Evolutionary conservation across 2,329 filamentous ascomycete genomes (phyloP), one percentile per base, ranked within the genome.

Genomic region (Phaeosphaeriaceae sp.): DNA sequence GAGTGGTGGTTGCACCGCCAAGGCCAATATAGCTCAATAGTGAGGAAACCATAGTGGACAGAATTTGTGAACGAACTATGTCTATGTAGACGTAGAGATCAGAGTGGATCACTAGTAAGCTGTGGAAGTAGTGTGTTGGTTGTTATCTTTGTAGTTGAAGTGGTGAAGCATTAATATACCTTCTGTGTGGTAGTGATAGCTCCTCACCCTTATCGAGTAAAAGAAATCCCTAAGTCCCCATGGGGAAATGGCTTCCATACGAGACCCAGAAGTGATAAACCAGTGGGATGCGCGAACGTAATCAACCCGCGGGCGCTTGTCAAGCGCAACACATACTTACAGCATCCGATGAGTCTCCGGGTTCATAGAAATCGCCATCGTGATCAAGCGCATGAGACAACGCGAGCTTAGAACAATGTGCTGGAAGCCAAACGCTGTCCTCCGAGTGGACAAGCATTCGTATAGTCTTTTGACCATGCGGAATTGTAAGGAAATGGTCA

Each of bases 201-300:
- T 54, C 50, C 49, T 56, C 54, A 61, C 29, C 55, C 59, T 64
- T 64, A 64, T 66, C 63, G 52, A 66, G 54, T 59, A 53, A 63
- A 56, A 45, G 33, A 30, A 46, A 40, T 52, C 46, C 54, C 56
- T 52, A 58, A 56, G 50, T 48, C 63, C 58, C 54, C 55, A 65
- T 64, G 60, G 60, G 63, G 63, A 56, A 58, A 64, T 60, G 50
- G 51, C 60, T 63, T 66, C 63, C 63, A 64, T 64, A 50, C 45
- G 46, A 35, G 54, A 42, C 52, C 42, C 30, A 35, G 35, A 30
- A 52, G 41, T 35, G 48, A 58, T 58, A 39, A 44, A 48, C 60
- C 61, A 64, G 58, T 65, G 51, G 50, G 33, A 56, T 44, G 58
- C 39, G 30, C 34, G 49, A 56, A 65, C 63, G 63, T 66, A 66